Conservation (phyloP, 805 yeast genomes). For the Hagleromyces aurorensis region DNA sequence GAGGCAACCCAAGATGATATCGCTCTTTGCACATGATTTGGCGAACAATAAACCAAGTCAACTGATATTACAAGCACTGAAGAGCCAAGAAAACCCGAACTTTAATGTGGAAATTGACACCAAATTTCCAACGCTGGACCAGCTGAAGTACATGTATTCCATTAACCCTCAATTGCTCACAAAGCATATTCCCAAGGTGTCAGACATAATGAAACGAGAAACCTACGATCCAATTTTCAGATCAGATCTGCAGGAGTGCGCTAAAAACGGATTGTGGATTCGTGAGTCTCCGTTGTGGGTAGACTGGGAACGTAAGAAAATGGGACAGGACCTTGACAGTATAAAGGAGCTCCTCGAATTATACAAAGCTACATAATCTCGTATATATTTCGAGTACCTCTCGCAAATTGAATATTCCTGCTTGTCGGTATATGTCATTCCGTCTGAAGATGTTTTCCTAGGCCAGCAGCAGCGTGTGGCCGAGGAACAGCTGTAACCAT, state of each 20-base stretch:
- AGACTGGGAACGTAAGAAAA: slow-evolving; percentile 29
- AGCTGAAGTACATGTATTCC: slow-evolving; percentile 21
- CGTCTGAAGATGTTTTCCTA: no score
- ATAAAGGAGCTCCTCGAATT: slow-evolving; percentile 8
- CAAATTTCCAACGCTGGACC: slow-evolving; percentile 26
- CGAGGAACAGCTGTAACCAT: slow-evolving; percentile 1
- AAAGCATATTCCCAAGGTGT: slow-evolving; percentile 16
- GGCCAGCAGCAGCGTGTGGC: no score
- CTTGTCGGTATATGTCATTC: no score
- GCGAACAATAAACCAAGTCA: slow-evolving; percentile 19
- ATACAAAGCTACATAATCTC: no score
- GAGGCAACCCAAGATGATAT: slow-evolving; percentile 37
- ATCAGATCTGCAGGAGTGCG: slow-evolving; percentile 15
- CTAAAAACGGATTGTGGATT: slow-evolving; percentile 20
- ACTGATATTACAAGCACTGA: slow-evolving; percentile 11
- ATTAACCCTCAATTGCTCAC: slow-evolving; percentile 10
- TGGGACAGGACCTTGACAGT: slow-evolving; percentile 21
- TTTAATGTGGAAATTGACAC: slow-evolving; percentile 19
- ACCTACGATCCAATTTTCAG: slow-evolving; percentile 18
- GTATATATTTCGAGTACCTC: no score
- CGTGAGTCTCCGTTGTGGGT: slow-evolving; percentile 24
- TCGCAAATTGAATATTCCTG: no score
- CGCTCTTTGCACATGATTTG: slow-evolving; percentile 33
- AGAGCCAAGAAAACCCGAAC: slow-evolving; percentile 10
- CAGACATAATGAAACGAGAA: slow-evolving; percentile 8